Conservation (phyloP, 495 filamentous ascomycete species). For the Hyaloscypha bicolor region DNA sequence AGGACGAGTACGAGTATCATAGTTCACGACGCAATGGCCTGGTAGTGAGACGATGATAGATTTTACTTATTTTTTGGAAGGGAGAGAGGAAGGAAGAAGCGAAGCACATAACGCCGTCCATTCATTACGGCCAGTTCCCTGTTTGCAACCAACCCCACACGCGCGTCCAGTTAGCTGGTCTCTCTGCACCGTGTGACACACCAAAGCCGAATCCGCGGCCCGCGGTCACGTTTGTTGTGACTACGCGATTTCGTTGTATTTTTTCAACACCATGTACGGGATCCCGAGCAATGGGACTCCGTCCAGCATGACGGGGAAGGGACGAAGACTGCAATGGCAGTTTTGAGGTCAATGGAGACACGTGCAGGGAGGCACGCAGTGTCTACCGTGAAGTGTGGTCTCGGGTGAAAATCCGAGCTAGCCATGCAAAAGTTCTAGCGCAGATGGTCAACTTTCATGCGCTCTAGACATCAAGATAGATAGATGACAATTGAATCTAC, state of each 20-base stretch:
- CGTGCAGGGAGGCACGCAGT: conserved; percentile 23
- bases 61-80: neutral
- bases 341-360: conserved; percentile 13
- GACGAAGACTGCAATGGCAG: conserved; percentile 22
- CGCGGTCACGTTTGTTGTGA: conserved; percentile 7
- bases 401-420: conserved; percentile 15
- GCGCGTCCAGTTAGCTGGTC: conserved; percentile 25
- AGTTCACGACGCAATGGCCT: conserved; percentile 74
- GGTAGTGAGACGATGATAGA: conserved; percentile 57
- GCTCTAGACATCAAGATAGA: conserved; percentile 10
- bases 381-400: conserved; percentile 23
- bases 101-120: conserved; percentile 28
- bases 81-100: conserved; percentile 14
- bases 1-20: conserved; percentile 59
- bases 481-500: conserved; percentile 34
- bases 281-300: conserved; percentile 15
- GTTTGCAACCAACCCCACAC: conserved; percentile 10
- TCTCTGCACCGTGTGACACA: conserved; percentile 18
- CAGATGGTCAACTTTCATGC: conserved; percentile 13
- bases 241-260: conserved; percentile 31
- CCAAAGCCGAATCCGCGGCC: conserved; percentile 32
- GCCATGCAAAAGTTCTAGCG: conserved; percentile 23
- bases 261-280: conserved; percentile 19
- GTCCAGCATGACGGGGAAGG: conserved; percentile 25
- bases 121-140: conserved; percentile 33